Base-by-base conservation (phyloP, 345 rosid genomes). In the Conringia planisiliqua region DNA sequence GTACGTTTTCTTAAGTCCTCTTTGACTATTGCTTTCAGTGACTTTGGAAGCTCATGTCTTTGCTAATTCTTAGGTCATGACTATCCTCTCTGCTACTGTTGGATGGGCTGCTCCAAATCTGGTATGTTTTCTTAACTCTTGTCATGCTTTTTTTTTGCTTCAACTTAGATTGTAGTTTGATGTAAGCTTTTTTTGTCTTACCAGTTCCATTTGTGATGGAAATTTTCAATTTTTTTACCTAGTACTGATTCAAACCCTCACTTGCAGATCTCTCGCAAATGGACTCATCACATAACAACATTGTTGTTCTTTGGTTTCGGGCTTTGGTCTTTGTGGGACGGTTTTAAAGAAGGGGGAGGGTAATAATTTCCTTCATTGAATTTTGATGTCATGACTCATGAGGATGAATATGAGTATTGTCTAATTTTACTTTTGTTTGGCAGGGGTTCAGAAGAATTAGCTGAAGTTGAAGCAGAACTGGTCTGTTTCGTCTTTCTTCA, bases 61-160 rank as follows among this genome's bases (percentile, higher is more conserved):
- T 70, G 62, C 2, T 74, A 43, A 47, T 78, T 47, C 77, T 33
- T 80, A 92, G 99, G 92, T 92, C 64, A 95, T 92, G 97, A 95
- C 98, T 54, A 85, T 95, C 54, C 94, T 95, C 71, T 95, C 99
- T 38, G 97, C 82, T 68, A 80, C 85, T 51, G 84, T 95, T 74
- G 99, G 99, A 57, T 91, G 96, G 98, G 98, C 90, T 75, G 90
- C 96, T 82, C 98, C 98, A 61, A 91, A 90, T 81, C 86, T 94
- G 85, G 98, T 72, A 48, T 36, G 51, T 24, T 47, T 48, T 30
- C n/a, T 43, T 42, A 2, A 22, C 24, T 69, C 48, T 35, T 35
- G 64, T 9, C 32, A 4, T 66, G 70, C 58, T 32, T 47, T 0
- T 33, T 32, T 47, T 0, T 33, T 13, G 6, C 59, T 36, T 60